Conservation (phyloP, 2,329 filamentous ascomycete species). For the Cladosporium halotolerans region DNA sequence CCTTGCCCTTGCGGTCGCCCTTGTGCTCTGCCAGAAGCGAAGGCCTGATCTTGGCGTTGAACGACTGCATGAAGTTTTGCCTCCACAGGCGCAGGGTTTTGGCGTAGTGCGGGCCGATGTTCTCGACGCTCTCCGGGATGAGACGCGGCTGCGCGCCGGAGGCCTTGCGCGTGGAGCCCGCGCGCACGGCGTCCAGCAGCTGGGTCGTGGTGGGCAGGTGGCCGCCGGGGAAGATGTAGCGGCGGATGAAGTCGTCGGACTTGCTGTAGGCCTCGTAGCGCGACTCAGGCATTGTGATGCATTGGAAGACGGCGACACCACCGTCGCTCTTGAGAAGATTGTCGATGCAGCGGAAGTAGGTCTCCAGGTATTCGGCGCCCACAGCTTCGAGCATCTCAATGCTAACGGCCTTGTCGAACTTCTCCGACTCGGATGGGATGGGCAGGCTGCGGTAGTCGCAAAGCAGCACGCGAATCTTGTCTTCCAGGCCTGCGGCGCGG, state of each 20-base stretch:
- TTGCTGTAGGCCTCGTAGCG: conserved; percentile 61
- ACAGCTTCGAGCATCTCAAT: conserved; percentile 76
- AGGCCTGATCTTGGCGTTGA: conserved; percentile 54
- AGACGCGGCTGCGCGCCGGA: conserved; percentile 33
- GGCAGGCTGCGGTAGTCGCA: conserved; percentile 63
- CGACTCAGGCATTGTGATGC: conserved; percentile 67
- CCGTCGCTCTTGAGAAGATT: conserved; percentile 58
- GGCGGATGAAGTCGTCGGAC: conserved; percentile 66
- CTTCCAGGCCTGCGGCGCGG: conserved; percentile 50
- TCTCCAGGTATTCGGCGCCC: conserved; percentile 59
- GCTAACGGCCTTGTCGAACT: conserved; percentile 65
- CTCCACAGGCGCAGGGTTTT: conserved; percentile 64
- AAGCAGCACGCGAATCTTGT: conserved; percentile 58
- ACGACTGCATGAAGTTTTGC: conserved; percentile 59
- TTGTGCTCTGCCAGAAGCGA: conserved; percentile 53
- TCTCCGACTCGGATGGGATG: conserved; percentile 34
- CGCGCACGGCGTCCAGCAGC: conserved; percentile 56
- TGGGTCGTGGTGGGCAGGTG: conserved; percentile 64
- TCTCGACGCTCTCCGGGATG: conserved; percentile 61
- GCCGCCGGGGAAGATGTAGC: conserved; percentile 74
- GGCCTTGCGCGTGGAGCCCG: conserved; percentile 45
- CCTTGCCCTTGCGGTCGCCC: conserved; percentile 20
- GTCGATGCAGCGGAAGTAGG: conserved; percentile 62
- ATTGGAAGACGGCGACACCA: conserved; percentile 66
- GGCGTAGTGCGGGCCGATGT: conserved; percentile 68